Base-by-base conservation (phyloP, 2,329 filamentous ascomycete genomes). In the Diaporthe sp. region DNA sequence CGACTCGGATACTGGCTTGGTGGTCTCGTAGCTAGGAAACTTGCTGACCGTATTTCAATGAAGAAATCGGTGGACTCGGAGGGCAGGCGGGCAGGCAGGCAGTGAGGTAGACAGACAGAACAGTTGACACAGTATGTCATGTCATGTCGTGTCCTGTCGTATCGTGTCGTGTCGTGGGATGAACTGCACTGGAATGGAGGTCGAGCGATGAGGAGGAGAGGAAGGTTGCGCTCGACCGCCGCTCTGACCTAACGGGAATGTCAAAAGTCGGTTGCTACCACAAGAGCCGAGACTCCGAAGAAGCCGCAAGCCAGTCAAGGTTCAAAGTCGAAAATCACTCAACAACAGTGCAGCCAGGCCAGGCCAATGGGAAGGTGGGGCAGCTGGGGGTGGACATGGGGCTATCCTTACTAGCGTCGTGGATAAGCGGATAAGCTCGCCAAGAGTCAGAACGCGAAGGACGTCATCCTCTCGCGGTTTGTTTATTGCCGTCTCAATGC, bases 1-100 rank as follows among this genome's bases (percentile, higher is more conserved):
- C 61, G 22, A 71, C 45, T 71, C 45, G 57, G 10, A 13, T 22
- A 7, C 52, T 54, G 30, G 30, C 50, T 52, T n/a, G n/a, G n/a
- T n/a, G n/a, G n/a, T n/a, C n/a, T n/a, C 9, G 19, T 47, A 47
- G 19, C 42, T 47, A 28, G 22, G 19, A 28, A 22, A 25, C n/a
- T 45, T 45, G 28, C 60, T 57, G 45, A 74, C 74, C 74, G 74
- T 30, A 74, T 76, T 76, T 76, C 74, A 76, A 42, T 72, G 28
- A 76, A 76, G 74, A 76, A 76, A 76, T 76, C 72, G 74, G 74
- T 61, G 28, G 33, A 33, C 28, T 47, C 35, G 57, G 45, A 45
- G 33, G 38, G 19, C 25, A 33, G 19, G 28, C 25, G n/a, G 58
- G 28, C 25, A 33, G 58, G 28, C 38, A 45, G 28, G 22, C 52